phyloP scores from a whole-genome alignment of 805 yeast species.

The Candida odintsovae region DNA sequence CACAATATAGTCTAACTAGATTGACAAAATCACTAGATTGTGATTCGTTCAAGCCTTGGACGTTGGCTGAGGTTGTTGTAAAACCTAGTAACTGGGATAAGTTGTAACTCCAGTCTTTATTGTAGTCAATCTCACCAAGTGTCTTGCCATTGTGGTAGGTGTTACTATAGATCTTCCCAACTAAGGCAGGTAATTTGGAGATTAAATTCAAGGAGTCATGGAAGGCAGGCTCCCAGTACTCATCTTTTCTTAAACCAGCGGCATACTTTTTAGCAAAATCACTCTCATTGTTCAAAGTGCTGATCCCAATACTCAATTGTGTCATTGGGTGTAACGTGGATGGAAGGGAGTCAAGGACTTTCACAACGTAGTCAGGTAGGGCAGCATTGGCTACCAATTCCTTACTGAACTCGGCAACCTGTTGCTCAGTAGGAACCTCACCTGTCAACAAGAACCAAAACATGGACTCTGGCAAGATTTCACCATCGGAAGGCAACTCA shows the following conservation, averaged over 20 bases:
- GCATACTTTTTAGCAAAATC: slow-evolving; percentile 69
- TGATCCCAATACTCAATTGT: slow-evolving; percentile 69
- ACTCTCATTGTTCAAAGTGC: slow-evolving; percentile 68
- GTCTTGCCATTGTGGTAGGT: slow-evolving; percentile 46
- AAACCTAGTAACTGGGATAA: slow-evolving; percentile 61
- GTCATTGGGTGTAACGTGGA: slow-evolving; percentile 75
- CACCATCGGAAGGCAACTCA: slow-evolving; percentile 51
- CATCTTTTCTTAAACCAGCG: slow-evolving; percentile 58
- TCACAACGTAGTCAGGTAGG: slow-evolving; percentile 59
- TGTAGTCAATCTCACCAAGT: slow-evolving; percentile 45
- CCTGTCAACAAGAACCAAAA: slow-evolving; percentile 78
- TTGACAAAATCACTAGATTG: slow-evolving; percentile 58
- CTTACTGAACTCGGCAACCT: slow-evolving; percentile 48
- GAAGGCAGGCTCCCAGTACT: slow-evolving; percentile 70
- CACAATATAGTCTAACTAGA: slow-evolving; percentile 64
- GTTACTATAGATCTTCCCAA: slow-evolving; percentile 71
- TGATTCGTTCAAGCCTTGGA: slow-evolving; percentile 24
- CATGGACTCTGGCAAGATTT: slow-evolving; percentile 71
- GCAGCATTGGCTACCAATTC: slow-evolving; percentile 62
- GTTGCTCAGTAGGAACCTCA: slow-evolving; percentile 56
- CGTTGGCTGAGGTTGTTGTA: slow-evolving; percentile 31
- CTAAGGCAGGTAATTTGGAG: slow-evolving; percentile 68
- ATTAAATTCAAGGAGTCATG: slow-evolving; percentile 67
- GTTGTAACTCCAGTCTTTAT: slow-evolving; percentile 69
- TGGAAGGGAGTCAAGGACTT: slow-evolving; percentile 59